Conservation (phyloP, 331 rosid genomes). For the Ulmus americana region DNA sequence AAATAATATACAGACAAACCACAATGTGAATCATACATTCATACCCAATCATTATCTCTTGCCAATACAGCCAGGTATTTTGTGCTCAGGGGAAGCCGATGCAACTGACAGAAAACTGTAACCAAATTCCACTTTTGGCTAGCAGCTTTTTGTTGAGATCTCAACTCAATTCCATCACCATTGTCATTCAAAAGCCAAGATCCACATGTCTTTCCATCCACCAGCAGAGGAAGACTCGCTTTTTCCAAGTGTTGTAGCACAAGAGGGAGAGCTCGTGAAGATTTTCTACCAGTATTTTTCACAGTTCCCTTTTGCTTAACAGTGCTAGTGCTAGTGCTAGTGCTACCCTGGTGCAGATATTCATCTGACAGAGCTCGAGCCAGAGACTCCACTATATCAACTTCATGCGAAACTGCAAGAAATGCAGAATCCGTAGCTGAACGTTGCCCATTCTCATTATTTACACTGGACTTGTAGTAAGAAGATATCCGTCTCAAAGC, state of each 20-base stretch:
- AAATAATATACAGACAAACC: slow-evolving; percentile 5
- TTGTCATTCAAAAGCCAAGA: slow-evolving; percentile 72
- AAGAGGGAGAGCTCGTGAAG: slow-evolving; percentile 63
- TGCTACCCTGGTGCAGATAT: slow-evolving; percentile 55
- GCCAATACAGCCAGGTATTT: slow-evolving; percentile 81
- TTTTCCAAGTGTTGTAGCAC: slow-evolving; percentile 75
- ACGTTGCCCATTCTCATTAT: slow-evolving; percentile 54
- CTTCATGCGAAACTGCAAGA: slow-evolving; percentile 60
- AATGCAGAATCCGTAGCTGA: slow-evolving; percentile 61
- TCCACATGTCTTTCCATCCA: slow-evolving; percentile 73
- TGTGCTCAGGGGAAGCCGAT: slow-evolving; percentile 74
- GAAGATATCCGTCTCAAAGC: slow-evolving; percentile 73
- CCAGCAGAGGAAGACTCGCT: slow-evolving; percentile 59
- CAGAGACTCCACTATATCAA: slow-evolving; percentile 60
- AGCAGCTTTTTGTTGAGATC: slow-evolving; percentile 83
- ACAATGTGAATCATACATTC: slow-evolving; percentile 9
- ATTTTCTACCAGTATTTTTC: slow-evolving; percentile 30
- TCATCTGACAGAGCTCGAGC: slow-evolving; percentile 89
- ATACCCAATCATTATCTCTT: slow-evolving; percentile 92
- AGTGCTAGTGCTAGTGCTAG: slow-evolving; percentile 29
- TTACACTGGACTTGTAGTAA: slow-evolving; percentile 53
- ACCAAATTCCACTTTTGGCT: slow-evolving; percentile 89
- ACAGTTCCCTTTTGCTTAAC: slow-evolving; percentile 35
- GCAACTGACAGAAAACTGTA: slow-evolving; percentile 78
- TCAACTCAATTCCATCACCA: slow-evolving; percentile 72